Percentiles rank a stretch among this genome's conserved stretches.
Conservation (phyloP, 1,284 basidiomycete species). For the Sutorius eximius region DNA sequence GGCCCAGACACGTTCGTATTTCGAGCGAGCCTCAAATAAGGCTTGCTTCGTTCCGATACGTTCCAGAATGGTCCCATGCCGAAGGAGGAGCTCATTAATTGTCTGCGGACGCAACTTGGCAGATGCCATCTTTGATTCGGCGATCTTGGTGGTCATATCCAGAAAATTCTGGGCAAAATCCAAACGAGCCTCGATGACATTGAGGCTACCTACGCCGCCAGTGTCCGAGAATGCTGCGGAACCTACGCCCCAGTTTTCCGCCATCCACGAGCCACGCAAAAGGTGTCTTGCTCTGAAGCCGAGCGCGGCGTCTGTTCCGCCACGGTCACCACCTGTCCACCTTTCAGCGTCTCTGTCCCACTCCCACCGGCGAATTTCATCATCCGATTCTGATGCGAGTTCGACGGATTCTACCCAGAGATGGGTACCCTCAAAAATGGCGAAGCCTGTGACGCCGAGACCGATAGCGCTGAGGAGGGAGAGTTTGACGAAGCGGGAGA, state of each 20-base stretch:
- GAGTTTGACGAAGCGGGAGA: constrained; percentile 43
- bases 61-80: constrained; percentile 68
- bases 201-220: constrained; percentile 41
- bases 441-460: constrained; percentile 41
- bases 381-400: constrained; percentile 53
- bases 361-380: constrained; percentile 60
- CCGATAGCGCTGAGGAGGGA: constrained; percentile 40
- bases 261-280: constrained; percentile 76
- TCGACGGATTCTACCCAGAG: constrained; percentile 68
- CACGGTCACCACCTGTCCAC: constrained; percentile 70
- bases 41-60: constrained; percentile 60
- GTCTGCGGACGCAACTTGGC: constrained; percentile 52
- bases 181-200: constrained; percentile 52
- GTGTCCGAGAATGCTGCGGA: constrained; percentile 40
- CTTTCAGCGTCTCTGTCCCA: constrained; percentile 72
- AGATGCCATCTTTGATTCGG: constrained; percentile 38
- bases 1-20: constrained; percentile 67
- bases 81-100: constrained; percentile 56
- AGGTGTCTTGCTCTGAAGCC: constrained; percentile 67
- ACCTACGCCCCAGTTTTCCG: constrained; percentile 69
- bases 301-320: constrained; percentile 74
- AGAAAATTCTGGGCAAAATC: constrained; percentile 58
- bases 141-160: constrained; percentile 49
- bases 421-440: constrained; percentile 62
- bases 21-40: constrained; percentile 56